Evolutionary conservation across 306 rosid species (phyloP), one percentile per base, ranked within the genome.

Genomic region (Pachyrhizus erosus): DNA sequence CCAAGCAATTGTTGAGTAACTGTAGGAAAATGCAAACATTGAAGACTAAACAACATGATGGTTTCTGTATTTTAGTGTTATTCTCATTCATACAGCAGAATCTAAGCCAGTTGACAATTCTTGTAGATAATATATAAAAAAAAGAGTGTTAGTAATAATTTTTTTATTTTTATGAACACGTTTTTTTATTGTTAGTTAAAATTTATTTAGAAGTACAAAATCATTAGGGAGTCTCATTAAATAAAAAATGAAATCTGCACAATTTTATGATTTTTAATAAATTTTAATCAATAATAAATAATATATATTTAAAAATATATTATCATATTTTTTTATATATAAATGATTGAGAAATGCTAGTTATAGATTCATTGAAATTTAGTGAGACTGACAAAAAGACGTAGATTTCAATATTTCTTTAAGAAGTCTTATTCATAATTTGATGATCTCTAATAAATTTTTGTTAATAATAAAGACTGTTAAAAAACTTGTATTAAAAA

Each of bases 1-100:
- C 99, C 99, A 96, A 9, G 98, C 91, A 51, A 96, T 96, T 29
- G 99, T 96, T 9, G 98, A 93, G 87, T 96, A 96, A 77, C 99
- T 95, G 91, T 71, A 82, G 40, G 15, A 33, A 52, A 80, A 74
- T 43, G 26, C 20, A 76, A 68, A 13, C 66, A 49, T 48, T 43
- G 46, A 75, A 31, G 1, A 40, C 9, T 12, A 70, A 15, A 60
- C 66, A 72, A n/a, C 27, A 14, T 42, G 40, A 23, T 39, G 14
- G n/a, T 60, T 34, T 70, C 13, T 26, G 5, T 9, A 7, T 15
- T 45, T 20, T 9, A 3, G 21, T 45, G 6, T 61, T 23, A 9
- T 12, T 70, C 10, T 18, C 68, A 40, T 43, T 13, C 67, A 18
- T 40, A 90, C 86, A 8, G 82, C 89, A 31, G 80, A 23, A 7